Evolutionary conservation across 305 asterid species (phyloP).

Genomic region (Lippia alba): DNA sequence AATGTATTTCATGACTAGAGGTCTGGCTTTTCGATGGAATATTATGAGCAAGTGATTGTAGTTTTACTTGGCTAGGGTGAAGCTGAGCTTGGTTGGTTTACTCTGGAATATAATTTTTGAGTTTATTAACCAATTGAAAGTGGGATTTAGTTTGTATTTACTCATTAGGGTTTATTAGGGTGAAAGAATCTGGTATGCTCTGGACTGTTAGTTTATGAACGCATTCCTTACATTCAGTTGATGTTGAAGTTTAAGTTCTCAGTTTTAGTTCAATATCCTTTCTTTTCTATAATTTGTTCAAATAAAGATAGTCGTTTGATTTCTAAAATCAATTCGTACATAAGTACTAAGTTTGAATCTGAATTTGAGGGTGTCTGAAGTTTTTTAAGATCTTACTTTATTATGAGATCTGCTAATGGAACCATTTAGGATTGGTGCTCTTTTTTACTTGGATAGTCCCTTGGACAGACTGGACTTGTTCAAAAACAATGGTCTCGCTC

Average conservation of each 20-base stretch:
- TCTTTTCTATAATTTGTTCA: constrained; percentile 17
- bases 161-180: neutral
- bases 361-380: neutral
- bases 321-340: neutral
- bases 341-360: neutral
- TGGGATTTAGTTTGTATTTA: constrained; percentile 5
- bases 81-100: constrained; percentile 25
- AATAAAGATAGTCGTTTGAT: constrained; percentile 4
- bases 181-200: neutral
- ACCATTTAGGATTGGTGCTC: neutral
- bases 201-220: neutral
- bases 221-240: neutral
- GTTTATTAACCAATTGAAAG: constrained; percentile 14
- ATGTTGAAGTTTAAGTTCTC: constrained; percentile 17
- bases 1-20: neutral
- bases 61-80: constrained; percentile 26
- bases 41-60: constrained; percentile 1
- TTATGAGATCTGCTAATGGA: neutral
- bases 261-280: neutral
- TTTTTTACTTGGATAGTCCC: neutral
- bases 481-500: constrained; percentile 14
- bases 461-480: neutral
- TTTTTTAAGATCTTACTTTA: neutral
- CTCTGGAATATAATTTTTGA: constrained; percentile 11
- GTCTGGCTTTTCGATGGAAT: neutral